Evolutionary conservation across 768 basidiomycete species (phyloP).

Genomic region (Hericium erinaceus): DNA sequence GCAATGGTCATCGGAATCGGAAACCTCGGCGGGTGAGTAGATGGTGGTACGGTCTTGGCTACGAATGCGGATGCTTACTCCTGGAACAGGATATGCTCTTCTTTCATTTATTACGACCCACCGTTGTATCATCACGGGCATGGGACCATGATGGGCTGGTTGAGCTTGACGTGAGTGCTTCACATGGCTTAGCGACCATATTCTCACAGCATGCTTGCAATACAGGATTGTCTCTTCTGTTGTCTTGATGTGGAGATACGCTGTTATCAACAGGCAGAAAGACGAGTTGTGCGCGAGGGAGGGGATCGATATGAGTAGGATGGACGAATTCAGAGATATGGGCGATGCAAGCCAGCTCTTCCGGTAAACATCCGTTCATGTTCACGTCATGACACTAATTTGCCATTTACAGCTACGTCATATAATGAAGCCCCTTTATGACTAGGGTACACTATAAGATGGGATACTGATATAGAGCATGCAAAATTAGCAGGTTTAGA

Average conservation of each 20-base stretch:
- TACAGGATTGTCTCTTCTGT: slow-evolving; percentile 31
- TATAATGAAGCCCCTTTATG: neutral
- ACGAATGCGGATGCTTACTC: neutral
- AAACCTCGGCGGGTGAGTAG: slow-evolving; percentile 42
- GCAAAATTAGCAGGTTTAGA: too few species aligned
- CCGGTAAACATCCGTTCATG: slow-evolving; percentile 24
- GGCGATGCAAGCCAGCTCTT: slow-evolving; percentile 50
- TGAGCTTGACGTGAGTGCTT: slow-evolving; percentile 17
- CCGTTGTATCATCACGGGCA: slow-evolving; percentile 30
- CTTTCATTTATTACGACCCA: slow-evolving; percentile 31
- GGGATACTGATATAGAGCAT: too few species aligned
- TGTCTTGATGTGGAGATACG: slow-evolving; percentile 42
- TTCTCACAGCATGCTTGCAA: slow-evolving; percentile 1
- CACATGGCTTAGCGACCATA: slow-evolving; percentile 3
- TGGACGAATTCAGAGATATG: slow-evolving; percentile 35
- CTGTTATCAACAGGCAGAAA: slow-evolving; percentile 39
- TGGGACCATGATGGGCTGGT: slow-evolving; percentile 27
- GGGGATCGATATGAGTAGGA: slow-evolving; percentile 31
- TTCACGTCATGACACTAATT: neutral
- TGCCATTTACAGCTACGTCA: slow-evolving; percentile 3
- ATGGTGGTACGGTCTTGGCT: too few species aligned
- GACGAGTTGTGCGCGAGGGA: slow-evolving; percentile 33
- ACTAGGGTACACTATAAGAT: too few species aligned
- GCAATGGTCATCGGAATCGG: slow-evolving; percentile 47
- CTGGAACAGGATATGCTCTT: slow-evolving; percentile 28